These are phyloP conservation scores for Ostreobium quekettii DNA, from an alignment of 139 green algal species.

Conservation along the genomic window DNA sequence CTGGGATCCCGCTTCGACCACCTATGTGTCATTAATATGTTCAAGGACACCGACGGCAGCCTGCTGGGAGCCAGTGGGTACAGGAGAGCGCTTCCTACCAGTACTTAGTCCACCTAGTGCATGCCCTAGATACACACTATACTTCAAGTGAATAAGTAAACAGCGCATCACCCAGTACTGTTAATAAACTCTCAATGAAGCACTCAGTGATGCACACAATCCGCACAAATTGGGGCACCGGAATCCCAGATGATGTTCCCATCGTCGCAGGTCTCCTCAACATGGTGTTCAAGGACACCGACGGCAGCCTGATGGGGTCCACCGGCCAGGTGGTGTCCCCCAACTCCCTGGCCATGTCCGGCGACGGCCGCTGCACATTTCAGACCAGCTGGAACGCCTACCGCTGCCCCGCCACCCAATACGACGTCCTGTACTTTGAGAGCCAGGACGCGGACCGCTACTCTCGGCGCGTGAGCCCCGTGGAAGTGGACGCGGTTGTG, in stretches of 20 bases:
- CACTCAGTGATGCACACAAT: no score
- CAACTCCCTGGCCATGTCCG: neutral
- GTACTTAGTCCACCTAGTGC: no score
- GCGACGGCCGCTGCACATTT: slow-evolving; percentile 7
- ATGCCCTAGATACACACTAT: no score
- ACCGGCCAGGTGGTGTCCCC: slow-evolving; percentile 10
- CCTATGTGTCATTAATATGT: slow-evolving; percentile 7
- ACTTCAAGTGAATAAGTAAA: no score
- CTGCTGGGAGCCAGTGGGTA: slow-evolving; percentile 5
- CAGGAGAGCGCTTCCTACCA: no score
- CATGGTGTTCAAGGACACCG: slow-evolving; percentile 15
- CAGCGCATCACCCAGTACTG: no score
- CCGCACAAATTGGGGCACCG: no score
- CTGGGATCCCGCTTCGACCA: no score
- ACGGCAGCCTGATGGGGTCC: slow-evolving; percentile 18
- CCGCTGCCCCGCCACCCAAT: neutral
- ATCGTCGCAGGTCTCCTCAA: slow-evolving; percentile 18
- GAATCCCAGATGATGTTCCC: no score
- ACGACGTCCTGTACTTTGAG: slow-evolving; percentile 22
- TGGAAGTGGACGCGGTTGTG: slow-evolving; percentile 8
- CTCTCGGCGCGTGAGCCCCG: slow-evolving; percentile 17
- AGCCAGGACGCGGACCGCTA: slow-evolving; percentile 17
- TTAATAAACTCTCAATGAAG: no score
- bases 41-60: slow-evolving; percentile 21
- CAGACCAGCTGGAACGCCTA: slow-evolving; percentile 14